These are phyloP conservation scores for Monosporascus sp. DNA, from an alignment of 2,329 filamentous ascomycete genomes.

Conservation along the genomic window DNA sequence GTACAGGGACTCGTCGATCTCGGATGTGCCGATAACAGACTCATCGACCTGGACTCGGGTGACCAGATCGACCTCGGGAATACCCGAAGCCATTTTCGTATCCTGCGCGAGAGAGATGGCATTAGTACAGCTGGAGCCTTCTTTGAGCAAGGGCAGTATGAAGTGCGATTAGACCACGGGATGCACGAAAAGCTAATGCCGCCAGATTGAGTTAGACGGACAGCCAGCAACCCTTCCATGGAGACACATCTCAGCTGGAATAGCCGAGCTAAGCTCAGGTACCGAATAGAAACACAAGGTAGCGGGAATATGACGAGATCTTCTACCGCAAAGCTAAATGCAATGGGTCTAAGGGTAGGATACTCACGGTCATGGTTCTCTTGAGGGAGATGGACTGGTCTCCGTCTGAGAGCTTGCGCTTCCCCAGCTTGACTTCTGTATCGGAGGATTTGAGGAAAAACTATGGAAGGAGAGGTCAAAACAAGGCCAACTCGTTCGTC, in stretches of 20 bases:
- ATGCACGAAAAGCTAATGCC: background rate
- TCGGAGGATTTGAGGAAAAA: background rate
- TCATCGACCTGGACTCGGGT: conserved; percentile 64
- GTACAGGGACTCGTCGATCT: conserved; percentile 71
- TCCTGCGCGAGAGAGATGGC: conserved; percentile 31
- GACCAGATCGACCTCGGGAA: conserved; percentile 56
- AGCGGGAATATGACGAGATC: too few species aligned
- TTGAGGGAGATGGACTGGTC: conserved; percentile 53
- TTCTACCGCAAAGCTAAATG: too few species aligned
- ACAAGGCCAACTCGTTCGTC: background rate
- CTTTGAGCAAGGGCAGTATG: background rate
- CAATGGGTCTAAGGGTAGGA: background rate
- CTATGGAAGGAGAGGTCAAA: background rate
- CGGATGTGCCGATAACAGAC: conserved; percentile 47
- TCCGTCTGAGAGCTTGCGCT: conserved; percentile 62
- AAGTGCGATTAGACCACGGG: background rate
- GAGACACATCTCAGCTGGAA: too few species aligned
- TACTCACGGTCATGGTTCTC: conserved; percentile 58
- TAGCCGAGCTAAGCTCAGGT: too few species aligned
- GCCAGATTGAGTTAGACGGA: background rate
- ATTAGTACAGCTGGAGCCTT: conserved; percentile 9
- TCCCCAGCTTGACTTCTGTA: conserved; percentile 52
- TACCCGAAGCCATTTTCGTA: conserved; percentile 39
- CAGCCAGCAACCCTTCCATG: background rate
- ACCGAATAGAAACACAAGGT: too few species aligned